These are phyloP conservation scores for Zymoseptoria tritici DNA, from an alignment of 2,329 filamentous ascomycete genomes.

Conservation along the genomic window DNA sequence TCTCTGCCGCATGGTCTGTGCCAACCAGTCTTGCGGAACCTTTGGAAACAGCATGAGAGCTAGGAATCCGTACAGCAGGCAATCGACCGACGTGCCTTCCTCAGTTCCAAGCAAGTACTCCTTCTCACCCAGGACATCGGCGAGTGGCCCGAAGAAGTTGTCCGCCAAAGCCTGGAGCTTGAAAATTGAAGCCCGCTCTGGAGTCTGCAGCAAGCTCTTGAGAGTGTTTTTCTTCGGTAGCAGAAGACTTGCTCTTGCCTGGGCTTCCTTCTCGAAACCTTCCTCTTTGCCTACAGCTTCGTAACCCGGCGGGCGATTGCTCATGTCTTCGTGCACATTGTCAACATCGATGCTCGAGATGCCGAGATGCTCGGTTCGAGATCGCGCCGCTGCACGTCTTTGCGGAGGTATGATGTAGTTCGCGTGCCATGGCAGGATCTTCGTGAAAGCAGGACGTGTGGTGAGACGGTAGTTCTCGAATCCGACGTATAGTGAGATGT, in stretches of 20 bases:
- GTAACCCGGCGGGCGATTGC: slow-evolving; percentile 24
- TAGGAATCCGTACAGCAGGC: slow-evolving; percentile 72
- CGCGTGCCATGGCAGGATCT: slow-evolving; percentile 74
- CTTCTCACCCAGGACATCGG: slow-evolving; percentile 51
- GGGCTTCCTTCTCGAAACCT: slow-evolving; percentile 26
- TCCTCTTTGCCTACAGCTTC: slow-evolving; percentile 26
- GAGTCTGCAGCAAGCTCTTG: slow-evolving; percentile 53
- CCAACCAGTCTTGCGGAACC: slow-evolving; percentile 56
- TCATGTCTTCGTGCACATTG: slow-evolving; percentile 32
- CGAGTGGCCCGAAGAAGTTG: slow-evolving; percentile 64
- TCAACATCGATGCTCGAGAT: slow-evolving; percentile 41
- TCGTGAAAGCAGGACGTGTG: slow-evolving; percentile 74
- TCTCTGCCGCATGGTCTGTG: slow-evolving; percentile 48
- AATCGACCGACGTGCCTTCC: slow-evolving; percentile 63
- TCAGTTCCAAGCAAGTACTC: slow-evolving; percentile 48
- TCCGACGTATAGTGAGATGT: slow-evolving; percentile 83
- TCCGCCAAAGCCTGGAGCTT: slow-evolving; percentile 65
- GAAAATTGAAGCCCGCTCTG: slow-evolving; percentile 67
- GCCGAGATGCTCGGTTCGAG: slow-evolving; percentile 52
- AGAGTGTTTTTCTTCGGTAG: slow-evolving; percentile 53
- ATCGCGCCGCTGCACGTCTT: slow-evolving; percentile 62
- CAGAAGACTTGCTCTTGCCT: slow-evolving; percentile 42
- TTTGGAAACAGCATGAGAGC: slow-evolving; percentile 60
- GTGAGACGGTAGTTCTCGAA: slow-evolving; percentile 73
- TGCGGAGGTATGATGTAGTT: slow-evolving; percentile 78